Base-by-base conservation (phyloP, 345 rosid species). In the Raphanus sativus region DNA sequence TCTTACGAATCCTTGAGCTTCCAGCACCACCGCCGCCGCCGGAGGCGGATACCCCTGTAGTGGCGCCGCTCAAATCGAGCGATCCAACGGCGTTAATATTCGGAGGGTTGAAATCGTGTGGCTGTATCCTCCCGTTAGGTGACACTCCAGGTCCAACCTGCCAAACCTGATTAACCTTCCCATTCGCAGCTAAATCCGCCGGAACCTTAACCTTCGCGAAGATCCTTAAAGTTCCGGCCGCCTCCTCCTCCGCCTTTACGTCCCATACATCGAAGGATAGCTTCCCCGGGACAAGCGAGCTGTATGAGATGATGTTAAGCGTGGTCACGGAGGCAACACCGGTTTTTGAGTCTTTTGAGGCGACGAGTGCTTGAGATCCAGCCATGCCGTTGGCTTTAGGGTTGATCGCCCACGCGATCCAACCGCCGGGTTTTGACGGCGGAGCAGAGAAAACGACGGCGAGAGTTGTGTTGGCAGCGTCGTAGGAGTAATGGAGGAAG, bases 361-460 rank as follows among this genome's bases (percentile, higher is more conserved):
- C 97, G 1, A 89, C 83, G 11, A 93, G 80, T 2, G 91, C 82
- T 69, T 91, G 96, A 8, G 89, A 80, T 11, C 97, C 98, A 1
- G 11, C 69, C 98, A 91, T 93, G 26, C 96, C 94, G 33, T 87
- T 80, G 24, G 74, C 79, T 28, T 74, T 88, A 4, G 90, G 97
- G 65, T 94, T 94, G 54, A 94, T 83, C 12, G 89, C 97, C 97
- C 96, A 93, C 0, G 88, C 84, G 70, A 87, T 74, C 97, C 98
- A 94, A 0, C 89, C 89, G 11, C 70, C 84, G 2, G 86, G 55
- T 9, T 80, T 70, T 1, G 89, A 77, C 0, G 97, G 95, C 8
- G 81, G 30, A 17, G 97, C 97, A 21, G 83, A 28, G 85, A 85
- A 90, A 45, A 89, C 92, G 59, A 93, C 40, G 60, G 91, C 69